Percentiles rank a stretch among this genome's conserved stretches.
phyloP scores from a whole-genome alignment of 2,329 filamentous ascomycete species.

The Sporothrix brasiliensis region DNA sequence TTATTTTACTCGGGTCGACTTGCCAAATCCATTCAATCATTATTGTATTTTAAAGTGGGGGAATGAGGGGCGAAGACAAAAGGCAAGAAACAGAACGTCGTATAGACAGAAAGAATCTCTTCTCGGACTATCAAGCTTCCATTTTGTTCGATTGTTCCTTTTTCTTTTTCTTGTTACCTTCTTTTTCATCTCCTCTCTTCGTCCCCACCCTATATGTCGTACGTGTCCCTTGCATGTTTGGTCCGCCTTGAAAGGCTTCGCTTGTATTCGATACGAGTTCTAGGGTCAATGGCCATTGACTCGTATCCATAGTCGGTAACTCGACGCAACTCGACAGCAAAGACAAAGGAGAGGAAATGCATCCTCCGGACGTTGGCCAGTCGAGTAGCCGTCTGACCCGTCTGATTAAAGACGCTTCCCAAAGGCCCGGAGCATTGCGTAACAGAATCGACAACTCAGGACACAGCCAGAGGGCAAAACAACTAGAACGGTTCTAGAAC shows the following conservation, averaged over 20 bases:
- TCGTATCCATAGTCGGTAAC: neutral
- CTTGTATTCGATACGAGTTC: neutral
- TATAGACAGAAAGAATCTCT: neutral
- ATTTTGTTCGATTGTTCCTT: neutral
- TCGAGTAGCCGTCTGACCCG: neutral
- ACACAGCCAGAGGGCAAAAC: neutral
- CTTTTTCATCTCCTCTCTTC: neutral
- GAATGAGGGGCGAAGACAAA: neutral
- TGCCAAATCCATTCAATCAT: neutral
- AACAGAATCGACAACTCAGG: conserved; percentile 1
- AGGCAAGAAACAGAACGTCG: too few relatives aligned
- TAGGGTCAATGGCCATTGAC: neutral
- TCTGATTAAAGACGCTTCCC: neutral
- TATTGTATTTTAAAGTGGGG: neutral
- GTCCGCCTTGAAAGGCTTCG: conserved; percentile 1
- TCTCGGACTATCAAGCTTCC: neutral
- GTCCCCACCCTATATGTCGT: neutral
- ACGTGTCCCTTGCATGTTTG: conserved; percentile 10
- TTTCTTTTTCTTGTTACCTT: neutral
- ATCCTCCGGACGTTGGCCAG: neutral
- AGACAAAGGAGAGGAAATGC: neutral
- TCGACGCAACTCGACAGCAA: neutral
- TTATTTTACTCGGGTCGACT: neutral
- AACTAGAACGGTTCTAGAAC: too few relatives aligned
- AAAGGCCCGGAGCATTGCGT: conserved; percentile 6